Percentiles rank a stretch among this genome's conserved stretches.
Evolutionary conservation across 257 asterid species (phyloP).

Genomic region (Dorcoceras hygrometricum): DNA sequence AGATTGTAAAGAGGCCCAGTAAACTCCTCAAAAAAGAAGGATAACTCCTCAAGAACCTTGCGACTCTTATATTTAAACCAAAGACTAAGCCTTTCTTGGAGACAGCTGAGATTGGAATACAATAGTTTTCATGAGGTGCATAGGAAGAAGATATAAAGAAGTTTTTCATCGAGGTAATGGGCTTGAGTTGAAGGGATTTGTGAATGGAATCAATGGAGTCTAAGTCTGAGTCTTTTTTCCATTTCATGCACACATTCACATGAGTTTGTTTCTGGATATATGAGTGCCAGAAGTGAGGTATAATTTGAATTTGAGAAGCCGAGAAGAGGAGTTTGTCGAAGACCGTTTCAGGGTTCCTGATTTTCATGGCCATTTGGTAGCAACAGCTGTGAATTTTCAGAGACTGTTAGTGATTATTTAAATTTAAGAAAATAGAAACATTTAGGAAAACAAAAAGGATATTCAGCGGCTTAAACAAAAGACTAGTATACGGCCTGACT

Average conservation of each 20-base stretch:
- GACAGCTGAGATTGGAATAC: constrained; percentile 63
- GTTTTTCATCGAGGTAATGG: constrained; percentile 60
- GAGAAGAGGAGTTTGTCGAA: constrained; percentile 27
- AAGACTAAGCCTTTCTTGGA: constrained; percentile 60
- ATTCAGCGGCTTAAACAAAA: not conserved
- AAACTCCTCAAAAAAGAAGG: constrained; percentile 92
- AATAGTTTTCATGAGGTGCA: constrained; percentile 52
- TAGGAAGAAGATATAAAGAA: constrained; percentile 63
- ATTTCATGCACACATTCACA: constrained; percentile 82
- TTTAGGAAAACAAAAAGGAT: not conserved
- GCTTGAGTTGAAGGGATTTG: constrained; percentile 70
- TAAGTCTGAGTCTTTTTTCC: constrained; percentile 68
- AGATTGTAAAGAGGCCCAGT: constrained; percentile 58
- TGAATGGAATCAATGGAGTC: constrained; percentile 77
- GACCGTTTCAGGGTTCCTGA: constrained; percentile 13
- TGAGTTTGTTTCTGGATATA: constrained; percentile 44
- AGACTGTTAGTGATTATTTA: not conserved
- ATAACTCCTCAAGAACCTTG: constrained; percentile 67
- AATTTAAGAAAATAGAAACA: not conserved
- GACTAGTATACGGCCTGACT: not conserved
- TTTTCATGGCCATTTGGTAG: not conserved
- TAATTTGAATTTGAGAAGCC: constrained; percentile 13
- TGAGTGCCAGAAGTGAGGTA: constrained; percentile 13
- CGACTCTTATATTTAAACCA: constrained; percentile 57
- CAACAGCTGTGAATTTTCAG: not conserved